Evolutionary conservation across 2,329 filamentous ascomycete species (phyloP), one percentile per base, ranked within the genome.

Genomic region (Clonostachys rosea): DNA sequence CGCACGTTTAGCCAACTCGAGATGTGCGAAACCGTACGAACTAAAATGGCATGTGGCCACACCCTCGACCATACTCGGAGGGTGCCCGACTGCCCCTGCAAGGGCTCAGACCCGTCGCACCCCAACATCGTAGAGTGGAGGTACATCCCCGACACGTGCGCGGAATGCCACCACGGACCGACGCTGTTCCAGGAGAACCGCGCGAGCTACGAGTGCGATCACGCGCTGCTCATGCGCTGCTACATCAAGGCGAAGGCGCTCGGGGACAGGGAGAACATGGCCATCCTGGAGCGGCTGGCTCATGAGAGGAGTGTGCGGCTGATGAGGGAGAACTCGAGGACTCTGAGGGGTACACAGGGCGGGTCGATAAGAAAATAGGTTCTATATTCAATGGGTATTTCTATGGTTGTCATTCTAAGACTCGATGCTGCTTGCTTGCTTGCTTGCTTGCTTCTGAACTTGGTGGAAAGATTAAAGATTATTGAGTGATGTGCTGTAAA

Each of bases 71-170:
- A 56, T 5, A 30, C 24, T 30, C 24, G 9, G 8, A 30, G 24
- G 24, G 24, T 30, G 9, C 24, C 24, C 24, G 4, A 30, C 9
- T 30, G 24, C 3, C 24, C 24, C 9, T 30, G 24, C 24, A 30
- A 10, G 10, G 24, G 10, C 24, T 30, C 24, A 10, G 24, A 10
- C 24, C 8, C 24, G 24, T 30, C 24, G 24, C 24, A 30, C 8
- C 3, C 24, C 24, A 49, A 47, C 36, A 40, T 49, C 13, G 30
- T 49, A 24, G 51, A 52, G 34, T 49, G 47, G 20, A 49, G 47
- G 12, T 58, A 57, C 47, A 45, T 70, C 40, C 49, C 60, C 40
- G 65, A 67, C 51, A 66, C 62, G n/a, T 71, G 67, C 53, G 60
- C 65, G 8, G 44, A 50, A 6, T 71, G 68, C 50, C 65, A 70